Percentiles rank a stretch among this genome's conserved stretches.
phyloP scores from a whole-genome alignment of 83 land plant genomes.

The Picea engelmannii region DNA sequence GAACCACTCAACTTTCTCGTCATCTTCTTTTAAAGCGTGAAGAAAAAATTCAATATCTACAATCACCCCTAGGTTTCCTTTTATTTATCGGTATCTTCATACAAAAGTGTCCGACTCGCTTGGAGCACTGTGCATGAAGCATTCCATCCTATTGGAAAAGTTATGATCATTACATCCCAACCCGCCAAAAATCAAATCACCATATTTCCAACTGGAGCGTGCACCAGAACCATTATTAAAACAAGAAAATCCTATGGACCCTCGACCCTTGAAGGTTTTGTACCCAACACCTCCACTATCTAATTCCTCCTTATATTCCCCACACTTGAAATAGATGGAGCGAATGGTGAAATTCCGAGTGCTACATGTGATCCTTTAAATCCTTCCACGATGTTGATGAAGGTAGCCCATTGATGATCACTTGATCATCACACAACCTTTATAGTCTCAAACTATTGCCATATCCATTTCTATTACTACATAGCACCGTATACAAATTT shows the following conservation, averaged over 20 bases:
- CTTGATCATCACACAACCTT: too few species aligned
- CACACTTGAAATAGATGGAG: slow-evolving; percentile 88
- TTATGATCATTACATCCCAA: slow-evolving; percentile 80
- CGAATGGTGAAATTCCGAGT: slow-evolving; percentile 94
- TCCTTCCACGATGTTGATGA: too few species aligned
- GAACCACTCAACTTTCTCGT: too few species aligned
- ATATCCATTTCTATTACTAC: too few species aligned
- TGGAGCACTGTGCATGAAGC: slow-evolving; percentile 89
- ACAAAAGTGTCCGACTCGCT: slow-evolving; percentile 25
- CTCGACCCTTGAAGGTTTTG: slow-evolving; percentile 30
- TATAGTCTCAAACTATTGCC: too few species aligned
- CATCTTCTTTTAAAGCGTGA: too few species aligned
- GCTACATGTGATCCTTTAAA: not conserved
- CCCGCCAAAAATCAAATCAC: slow-evolving; percentile 90
- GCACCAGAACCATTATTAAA: slow-evolving; percentile 35
- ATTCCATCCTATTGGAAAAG: slow-evolving; percentile 90
- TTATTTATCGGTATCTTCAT: too few species aligned
- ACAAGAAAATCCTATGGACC: slow-evolving; percentile 30
- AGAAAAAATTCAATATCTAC: too few species aligned
- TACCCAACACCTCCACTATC: slow-evolving; percentile 34
- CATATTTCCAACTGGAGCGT: slow-evolving; percentile 88
- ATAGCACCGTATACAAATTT: too few species aligned
- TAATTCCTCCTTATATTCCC: slow-evolving; percentile 72
- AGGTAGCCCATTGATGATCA: too few species aligned
- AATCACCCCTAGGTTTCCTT: too few species aligned